These are phyloP conservation scores for Parafenestella ontariensis DNA, from an alignment of 2,329 filamentous ascomycete genomes.

Conservation along the genomic window DNA sequence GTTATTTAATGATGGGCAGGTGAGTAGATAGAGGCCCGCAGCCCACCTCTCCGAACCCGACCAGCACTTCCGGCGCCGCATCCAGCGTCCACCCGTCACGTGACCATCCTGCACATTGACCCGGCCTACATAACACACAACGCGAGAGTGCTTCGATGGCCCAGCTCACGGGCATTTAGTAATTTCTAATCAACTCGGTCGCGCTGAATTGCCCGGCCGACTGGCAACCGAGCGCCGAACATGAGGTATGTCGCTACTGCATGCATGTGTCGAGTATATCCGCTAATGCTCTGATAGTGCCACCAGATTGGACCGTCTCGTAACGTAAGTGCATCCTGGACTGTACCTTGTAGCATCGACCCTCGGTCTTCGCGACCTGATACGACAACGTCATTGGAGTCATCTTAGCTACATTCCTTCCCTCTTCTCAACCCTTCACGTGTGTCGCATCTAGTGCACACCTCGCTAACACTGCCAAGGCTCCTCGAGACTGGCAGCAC, in stretches of 20 bases:
- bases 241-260: conserved; percentile 41
- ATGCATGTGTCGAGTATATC: conserved; percentile 32
- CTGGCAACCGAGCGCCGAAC: conserved; percentile 18
- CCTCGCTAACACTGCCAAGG: conserved; percentile 58
- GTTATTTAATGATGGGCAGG: conserved; percentile 1
- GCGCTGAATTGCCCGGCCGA: conserved; percentile 14
- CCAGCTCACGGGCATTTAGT: conserved; percentile 25
- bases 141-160: conserved; percentile 37
- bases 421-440: neutral
- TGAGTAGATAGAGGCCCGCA: conserved; percentile 34
- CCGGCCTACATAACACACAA: conserved; percentile 3
- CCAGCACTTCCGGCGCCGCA: conserved; percentile 35
- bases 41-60: conserved; percentile 41
- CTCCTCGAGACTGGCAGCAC: conserved; percentile 98
- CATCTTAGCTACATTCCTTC: neutral
- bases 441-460: neutral
- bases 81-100: conserved; percentile 34
- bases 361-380: neutral
- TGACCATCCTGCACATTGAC: conserved; percentile 14
- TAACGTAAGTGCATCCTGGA: conserved; percentile 43
- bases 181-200: conserved; percentile 34
- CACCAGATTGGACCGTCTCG: conserved; percentile 49
- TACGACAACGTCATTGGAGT: neutral
- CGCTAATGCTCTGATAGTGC: conserved; percentile 46
- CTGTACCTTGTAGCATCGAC: conserved; percentile 6